Percentiles rank a stretch among this genome's conserved stretches.
Evolutionary conservation across 345 rosid genomes (phyloP).

Genomic region (Raphanus raphanistrum): DNA sequence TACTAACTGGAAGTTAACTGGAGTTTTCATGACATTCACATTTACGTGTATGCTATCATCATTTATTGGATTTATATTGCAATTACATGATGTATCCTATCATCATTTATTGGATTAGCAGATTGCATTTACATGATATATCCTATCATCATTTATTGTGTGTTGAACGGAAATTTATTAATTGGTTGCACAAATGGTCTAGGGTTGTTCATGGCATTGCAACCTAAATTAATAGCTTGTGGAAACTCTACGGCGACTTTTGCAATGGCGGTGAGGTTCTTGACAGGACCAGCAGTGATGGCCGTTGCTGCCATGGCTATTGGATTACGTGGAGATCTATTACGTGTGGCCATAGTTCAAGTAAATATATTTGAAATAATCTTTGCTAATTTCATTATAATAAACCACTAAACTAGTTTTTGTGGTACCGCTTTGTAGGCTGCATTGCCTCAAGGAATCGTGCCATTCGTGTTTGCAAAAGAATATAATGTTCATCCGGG

Average conservation of each 20-base stretch:
- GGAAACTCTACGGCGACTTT: conserved; percentile 74
- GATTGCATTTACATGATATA: not conserved
- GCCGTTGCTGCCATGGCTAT: conserved; percentile 80
- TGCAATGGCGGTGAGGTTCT: conserved; percentile 82
- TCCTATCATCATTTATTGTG: conserved; percentile 13
- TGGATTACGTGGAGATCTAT: conserved; percentile 64
- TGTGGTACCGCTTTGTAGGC: conserved; percentile 45
- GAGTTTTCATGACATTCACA: conserved; percentile 16
- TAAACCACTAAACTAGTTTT: not conserved
- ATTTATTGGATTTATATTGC: not conserved
- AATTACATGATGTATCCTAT: conserved; percentile 11
- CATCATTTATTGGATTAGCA: not conserved
- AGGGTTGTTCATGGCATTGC: conserved; percentile 98
- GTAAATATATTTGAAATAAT: conserved; percentile 34
- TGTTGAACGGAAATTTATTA: not conserved
- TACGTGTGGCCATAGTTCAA: conserved; percentile 92
- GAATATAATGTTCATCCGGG: not conserved
- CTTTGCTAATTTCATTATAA: not conserved
- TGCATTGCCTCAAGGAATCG: conserved; percentile 83
- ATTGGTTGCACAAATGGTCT: conserved; percentile 2
- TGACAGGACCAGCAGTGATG: conserved; percentile 88
- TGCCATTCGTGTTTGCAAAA: conserved; percentile 22
- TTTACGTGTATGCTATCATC: not conserved
- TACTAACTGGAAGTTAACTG: conserved; percentile 32
- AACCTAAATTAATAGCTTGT: conserved; percentile 89